Conservation (phyloP, 768 basidiomycete genomes). For the Grammothele lineata region DNA sequence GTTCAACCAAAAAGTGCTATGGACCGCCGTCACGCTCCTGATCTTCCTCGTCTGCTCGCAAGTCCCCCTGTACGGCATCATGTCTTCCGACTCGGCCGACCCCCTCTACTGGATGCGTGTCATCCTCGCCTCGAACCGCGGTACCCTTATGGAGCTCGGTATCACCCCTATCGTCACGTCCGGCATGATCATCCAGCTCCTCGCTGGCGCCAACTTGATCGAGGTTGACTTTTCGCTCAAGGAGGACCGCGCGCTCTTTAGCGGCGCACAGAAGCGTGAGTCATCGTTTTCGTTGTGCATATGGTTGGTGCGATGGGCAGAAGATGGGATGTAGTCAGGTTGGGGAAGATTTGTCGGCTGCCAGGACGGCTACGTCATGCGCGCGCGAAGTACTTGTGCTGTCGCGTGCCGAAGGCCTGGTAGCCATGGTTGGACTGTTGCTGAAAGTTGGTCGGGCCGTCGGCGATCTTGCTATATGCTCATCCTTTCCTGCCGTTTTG, state of each 20-base stretch:
- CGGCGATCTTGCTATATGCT: too few species aligned
- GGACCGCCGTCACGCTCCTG: conserved; percentile 98
- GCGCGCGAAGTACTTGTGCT: too few species aligned
- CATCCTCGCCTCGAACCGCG: conserved; percentile 97
- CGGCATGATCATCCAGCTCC: conserved; percentile 99
- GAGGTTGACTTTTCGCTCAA: conserved; percentile 97
- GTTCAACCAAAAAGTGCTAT: conserved; percentile 97
- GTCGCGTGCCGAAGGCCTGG: too few species aligned
- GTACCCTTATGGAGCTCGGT: conserved; percentile 98
- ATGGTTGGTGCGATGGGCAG: too few species aligned
- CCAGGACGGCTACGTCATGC: background rate
- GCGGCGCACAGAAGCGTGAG: conserved; percentile 92
- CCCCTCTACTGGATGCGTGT: conserved; percentile 99
- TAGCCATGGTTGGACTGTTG: too few species aligned
- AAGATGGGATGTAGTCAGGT: background rate
- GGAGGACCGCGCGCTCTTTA: conserved; percentile 94
- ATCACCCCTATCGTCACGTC: conserved; percentile 97
- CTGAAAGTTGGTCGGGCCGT: too few species aligned
- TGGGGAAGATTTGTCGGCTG: background rate
- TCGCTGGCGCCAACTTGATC: conserved; percentile 95
- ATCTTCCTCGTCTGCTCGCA: conserved; percentile 99
- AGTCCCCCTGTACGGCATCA: conserved; percentile 98
- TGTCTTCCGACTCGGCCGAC: conserved; percentile 98
- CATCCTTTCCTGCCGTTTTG: too few species aligned
- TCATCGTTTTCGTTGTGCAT: background rate